Conservation (phyloP, 345 rosid species). For the Cardamine chenopodiifolia region DNA sequence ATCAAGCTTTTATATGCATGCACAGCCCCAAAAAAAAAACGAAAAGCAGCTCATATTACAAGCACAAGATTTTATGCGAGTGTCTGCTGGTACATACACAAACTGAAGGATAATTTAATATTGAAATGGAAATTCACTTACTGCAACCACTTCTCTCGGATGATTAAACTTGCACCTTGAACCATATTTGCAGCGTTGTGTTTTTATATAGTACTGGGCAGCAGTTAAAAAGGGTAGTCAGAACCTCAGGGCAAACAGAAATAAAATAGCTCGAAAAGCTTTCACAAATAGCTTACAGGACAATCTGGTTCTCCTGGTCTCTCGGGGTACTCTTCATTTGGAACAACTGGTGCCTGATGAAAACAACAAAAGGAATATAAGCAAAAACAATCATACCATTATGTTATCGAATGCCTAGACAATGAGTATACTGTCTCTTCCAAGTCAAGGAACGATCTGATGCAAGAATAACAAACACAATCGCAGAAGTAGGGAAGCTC, state of each 20-base stretch:
- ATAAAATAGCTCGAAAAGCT: conserved; percentile 14
- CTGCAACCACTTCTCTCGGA: conserved; percentile 61
- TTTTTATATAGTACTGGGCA: conserved; percentile 79
- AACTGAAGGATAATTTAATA: background rate
- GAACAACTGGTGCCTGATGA: conserved; percentile 65
- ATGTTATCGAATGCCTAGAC: conserved; percentile 28
- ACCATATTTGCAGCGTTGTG: conserved; percentile 94
- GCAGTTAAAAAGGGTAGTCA: conserved; percentile 32
- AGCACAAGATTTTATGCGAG: background rate
- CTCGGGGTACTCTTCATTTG: conserved; percentile 69
- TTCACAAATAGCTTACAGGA: conserved; percentile 63
- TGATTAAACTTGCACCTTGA: conserved; percentile 93
- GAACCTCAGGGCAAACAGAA: conserved; percentile 26
- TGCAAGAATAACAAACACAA: conserved; percentile 23
- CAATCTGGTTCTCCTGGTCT: conserved; percentile 93
- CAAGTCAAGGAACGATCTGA: conserved; percentile 28
- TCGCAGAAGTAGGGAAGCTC: conserved; percentile 8
- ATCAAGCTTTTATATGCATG: conserved; percentile 25
- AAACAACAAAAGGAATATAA: conserved; percentile 7
- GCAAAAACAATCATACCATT: conserved; percentile 11
- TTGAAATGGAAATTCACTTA: conserved; percentile 40
- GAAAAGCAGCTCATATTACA: conserved; percentile 20
- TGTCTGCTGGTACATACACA: conserved; percentile 12
- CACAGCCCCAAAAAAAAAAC: background rate
- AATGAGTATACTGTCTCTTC: conserved; percentile 16